Evolutionary conservation across 2,329 filamentous ascomycete genomes (phyloP).

Genomic region (Penicillium sp.): DNA sequence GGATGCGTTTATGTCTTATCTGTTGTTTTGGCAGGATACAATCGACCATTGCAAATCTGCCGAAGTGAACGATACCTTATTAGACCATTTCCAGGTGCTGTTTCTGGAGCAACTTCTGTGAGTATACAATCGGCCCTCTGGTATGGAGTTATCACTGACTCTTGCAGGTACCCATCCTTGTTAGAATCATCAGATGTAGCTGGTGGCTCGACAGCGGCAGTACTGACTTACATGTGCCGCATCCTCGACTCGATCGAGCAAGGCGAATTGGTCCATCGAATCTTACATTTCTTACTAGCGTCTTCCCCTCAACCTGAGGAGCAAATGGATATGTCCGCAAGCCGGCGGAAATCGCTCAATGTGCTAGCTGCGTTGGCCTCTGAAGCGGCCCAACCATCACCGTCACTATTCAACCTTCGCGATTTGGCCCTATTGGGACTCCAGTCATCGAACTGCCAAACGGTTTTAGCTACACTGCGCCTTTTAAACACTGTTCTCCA

Average conservation of each 20-base stretch:
- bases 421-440: slow-evolving; percentile 82
- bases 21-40: slow-evolving; percentile 97
- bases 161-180: slow-evolving; percentile 73
- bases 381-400: slow-evolving; percentile 66
- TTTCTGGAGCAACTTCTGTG: slow-evolving; percentile 90
- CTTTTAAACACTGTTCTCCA: slow-evolving; percentile 77
- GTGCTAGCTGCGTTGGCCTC: slow-evolving; percentile 70
- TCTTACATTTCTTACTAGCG: slow-evolving; percentile 82
- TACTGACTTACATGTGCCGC: slow-evolving; percentile 81
- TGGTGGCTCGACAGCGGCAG: slow-evolving; percentile 90
- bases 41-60: slow-evolving; percentile 86
- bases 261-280: slow-evolving; percentile 85
- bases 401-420: slow-evolving; percentile 82
- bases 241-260: slow-evolving; percentile 88
- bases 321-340: slow-evolving; percentile 49
- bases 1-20: slow-evolving; percentile 85
- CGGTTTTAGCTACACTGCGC: slow-evolving; percentile 78
- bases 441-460: slow-evolving; percentile 75
- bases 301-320: slow-evolving; percentile 54
- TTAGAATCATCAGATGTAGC: slow-evolving; percentile 95
- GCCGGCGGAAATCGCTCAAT: slow-evolving; percentile 81
- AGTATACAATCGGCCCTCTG: slow-evolving; percentile 25
- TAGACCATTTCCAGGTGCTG: slow-evolving; percentile 94
- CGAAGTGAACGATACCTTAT: slow-evolving; percentile 82
- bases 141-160: slow-evolving; percentile 2